These are phyloP conservation scores for Auricularia sp. DNA, from an alignment of 768 basidiomycete genomes.

Conservation along the genomic window DNA sequence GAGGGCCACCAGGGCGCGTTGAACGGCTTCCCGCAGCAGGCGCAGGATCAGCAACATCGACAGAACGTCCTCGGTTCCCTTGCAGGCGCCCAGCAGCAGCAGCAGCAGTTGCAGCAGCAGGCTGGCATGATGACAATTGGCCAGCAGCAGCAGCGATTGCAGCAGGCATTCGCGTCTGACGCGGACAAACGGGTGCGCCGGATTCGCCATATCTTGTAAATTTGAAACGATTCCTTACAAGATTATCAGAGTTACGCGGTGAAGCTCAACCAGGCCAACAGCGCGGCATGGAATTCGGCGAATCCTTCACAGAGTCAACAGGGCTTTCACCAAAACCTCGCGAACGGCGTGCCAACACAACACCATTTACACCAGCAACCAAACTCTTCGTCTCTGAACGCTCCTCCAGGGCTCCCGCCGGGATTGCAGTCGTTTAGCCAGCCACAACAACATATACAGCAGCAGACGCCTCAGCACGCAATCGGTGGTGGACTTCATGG, in stretches of 20 bases:
- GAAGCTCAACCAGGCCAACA: conserved; percentile 53
- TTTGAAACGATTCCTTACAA: conserved; percentile 2
- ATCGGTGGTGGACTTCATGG: not conserved
- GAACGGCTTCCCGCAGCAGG: not conserved
- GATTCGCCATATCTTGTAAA: not conserved
- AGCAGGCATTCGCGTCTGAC: conserved; percentile 41
- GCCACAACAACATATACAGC: conserved; percentile 12
- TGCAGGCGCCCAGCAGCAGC: not conserved
- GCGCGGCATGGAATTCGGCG: conserved; percentile 57
- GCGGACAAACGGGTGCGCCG: conserved; percentile 62
- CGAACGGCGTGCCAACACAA: conserved; percentile 37
- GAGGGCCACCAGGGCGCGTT: conserved; percentile 24
- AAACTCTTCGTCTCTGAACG: conserved; percentile 37
- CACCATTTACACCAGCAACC: conserved; percentile 21
- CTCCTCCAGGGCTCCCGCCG: conserved; percentile 39
- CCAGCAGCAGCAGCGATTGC: conserved; percentile 23
- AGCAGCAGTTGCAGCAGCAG: conserved; percentile 31
- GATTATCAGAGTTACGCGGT: conserved; percentile 42
- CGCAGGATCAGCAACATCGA: conserved; percentile 36
- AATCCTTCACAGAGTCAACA: conserved; percentile 24
- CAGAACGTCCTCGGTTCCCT: conserved; percentile 43
- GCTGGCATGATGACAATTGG: conserved; percentile 59
- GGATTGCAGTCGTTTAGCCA: not conserved
- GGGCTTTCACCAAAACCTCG: conserved; percentile 14
- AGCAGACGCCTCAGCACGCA: conserved; percentile 7